A percentile compares a stretch with the other conserved stretches of the same genome.
These are phyloP conservation scores for Takashimella tepidaria DNA, from an alignment of 1,284 basidiomycete species.

Conservation along the genomic window DNA sequence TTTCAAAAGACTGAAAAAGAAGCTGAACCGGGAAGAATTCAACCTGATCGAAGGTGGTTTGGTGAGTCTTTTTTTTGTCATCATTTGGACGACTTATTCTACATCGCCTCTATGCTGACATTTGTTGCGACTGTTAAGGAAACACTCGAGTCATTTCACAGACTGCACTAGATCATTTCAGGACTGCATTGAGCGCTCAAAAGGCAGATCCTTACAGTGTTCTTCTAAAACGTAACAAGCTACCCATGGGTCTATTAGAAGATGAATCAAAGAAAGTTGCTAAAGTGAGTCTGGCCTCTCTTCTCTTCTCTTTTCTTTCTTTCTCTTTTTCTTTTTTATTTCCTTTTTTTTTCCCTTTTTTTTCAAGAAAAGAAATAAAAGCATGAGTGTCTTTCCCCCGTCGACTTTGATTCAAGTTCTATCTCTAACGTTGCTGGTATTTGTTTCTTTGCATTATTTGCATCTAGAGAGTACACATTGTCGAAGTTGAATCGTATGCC, in stretches of 20 bases:
- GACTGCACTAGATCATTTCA: conserved; percentile 86
- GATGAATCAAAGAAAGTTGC: conserved; percentile 75
- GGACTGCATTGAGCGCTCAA: conserved; percentile 73
- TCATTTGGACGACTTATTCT: not conserved
- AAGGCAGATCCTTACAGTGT: conserved; percentile 93
- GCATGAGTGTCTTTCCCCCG: conserved; percentile 1
- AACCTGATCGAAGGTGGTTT: conserved; percentile 92
- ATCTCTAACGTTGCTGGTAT: too few species aligned
- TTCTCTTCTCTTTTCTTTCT: too few species aligned
- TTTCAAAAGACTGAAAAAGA: conserved; percentile 90
- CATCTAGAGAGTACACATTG: conserved; percentile 83
- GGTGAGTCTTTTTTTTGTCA: conserved; percentile 55
- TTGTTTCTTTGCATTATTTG: too few species aligned
- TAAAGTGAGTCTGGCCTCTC: conserved; percentile 56
- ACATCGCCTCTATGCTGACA: too few species aligned
- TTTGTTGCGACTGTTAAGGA: conserved; percentile 57
- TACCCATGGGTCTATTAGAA: conserved; percentile 88
- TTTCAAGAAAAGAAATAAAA: too few species aligned
- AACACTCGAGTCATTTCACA: conserved; percentile 99
- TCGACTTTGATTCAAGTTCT: not conserved
- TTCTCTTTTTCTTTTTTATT: too few species aligned
- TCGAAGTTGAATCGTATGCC: conserved; percentile 85
- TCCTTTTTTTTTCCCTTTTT: too few species aligned
- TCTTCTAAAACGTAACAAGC: conserved; percentile 80
- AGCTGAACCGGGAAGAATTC: conserved; percentile 77